Evolutionary conservation across 2,329 filamentous ascomycete genomes (phyloP).

Genomic region (Colletotrichum liaoningense): DNA sequence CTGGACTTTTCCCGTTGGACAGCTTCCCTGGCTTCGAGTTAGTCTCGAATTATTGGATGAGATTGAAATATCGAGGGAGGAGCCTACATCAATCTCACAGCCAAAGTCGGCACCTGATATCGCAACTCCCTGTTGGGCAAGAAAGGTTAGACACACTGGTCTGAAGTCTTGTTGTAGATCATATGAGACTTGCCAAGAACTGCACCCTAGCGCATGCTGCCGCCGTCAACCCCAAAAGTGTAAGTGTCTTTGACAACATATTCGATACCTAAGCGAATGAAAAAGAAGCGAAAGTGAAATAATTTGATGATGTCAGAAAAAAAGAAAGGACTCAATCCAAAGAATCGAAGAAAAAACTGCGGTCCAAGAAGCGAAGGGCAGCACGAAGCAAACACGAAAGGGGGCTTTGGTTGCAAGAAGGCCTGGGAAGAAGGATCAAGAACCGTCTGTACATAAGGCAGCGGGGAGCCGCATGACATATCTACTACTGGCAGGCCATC

Average conservation of each 20-base stretch:
- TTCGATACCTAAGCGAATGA: conserved; percentile 28
- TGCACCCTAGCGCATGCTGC: conserved; percentile 32
- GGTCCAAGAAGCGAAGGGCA: conserved; percentile 10
- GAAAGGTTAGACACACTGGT: conserved; percentile 3
- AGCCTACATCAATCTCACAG: conserved; percentile 56
- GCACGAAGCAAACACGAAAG: conserved; percentile 14
- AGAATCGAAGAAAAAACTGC: conserved; percentile 2
- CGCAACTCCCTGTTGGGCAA: conserved; percentile 48
- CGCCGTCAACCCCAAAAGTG: conserved; percentile 29
- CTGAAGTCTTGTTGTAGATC: conserved; percentile 18
- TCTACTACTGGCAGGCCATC: neutral
- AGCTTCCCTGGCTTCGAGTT: conserved; percentile 47
- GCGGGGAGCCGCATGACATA: conserved; percentile 32
- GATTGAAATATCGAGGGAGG: neutral
- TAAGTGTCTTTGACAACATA: conserved; percentile 25
- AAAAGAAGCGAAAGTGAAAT: conserved; percentile 16
- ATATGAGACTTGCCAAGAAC: conserved; percentile 30
- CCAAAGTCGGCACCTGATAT: conserved; percentile 62
- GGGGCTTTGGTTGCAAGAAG: conserved; percentile 7
- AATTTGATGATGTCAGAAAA: neutral
- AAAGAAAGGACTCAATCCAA: conserved; percentile 32
- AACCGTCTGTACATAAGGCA: neutral
- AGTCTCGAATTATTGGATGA: neutral
- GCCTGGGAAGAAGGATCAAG: neutral
- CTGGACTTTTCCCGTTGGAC: conserved; percentile 48